Evolutionary conservation across 768 basidiomycete genomes (phyloP).

Genomic region (Mycena vitilis): DNA sequence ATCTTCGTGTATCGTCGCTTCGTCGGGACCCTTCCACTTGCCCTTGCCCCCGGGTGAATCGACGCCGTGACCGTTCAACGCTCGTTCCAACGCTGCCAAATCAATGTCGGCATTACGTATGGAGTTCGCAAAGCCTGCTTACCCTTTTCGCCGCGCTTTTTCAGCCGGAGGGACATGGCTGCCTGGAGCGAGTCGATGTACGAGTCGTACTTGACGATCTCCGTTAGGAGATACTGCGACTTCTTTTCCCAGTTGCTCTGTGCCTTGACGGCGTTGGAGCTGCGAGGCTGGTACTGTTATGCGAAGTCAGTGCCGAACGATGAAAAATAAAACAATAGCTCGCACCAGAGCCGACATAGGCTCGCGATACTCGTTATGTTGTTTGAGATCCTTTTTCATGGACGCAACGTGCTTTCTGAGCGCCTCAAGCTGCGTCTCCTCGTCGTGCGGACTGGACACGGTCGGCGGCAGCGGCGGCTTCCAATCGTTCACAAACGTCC

Average conservation of each 20-base stretch:
- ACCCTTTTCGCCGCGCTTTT: slow-evolving; percentile 91
- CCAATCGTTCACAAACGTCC: slow-evolving; percentile 91
- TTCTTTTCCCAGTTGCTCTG: slow-evolving; percentile 93
- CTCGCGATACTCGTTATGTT: slow-evolving; percentile 85
- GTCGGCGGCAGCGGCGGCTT: slow-evolving; percentile 89
- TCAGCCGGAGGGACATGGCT: slow-evolving; percentile 87
- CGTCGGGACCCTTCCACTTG: slow-evolving; percentile 53
- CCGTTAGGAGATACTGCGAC: slow-evolving; percentile 87
- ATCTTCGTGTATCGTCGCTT: slow-evolving; percentile 61
- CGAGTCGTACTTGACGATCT: slow-evolving; percentile 95
- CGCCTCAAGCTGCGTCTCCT: slow-evolving; percentile 93
- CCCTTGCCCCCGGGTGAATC: slow-evolving; percentile 45
- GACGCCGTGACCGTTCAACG: slow-evolving; percentile 52
- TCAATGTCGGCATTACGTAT: neutral
- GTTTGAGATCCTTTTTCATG: slow-evolving; percentile 82
- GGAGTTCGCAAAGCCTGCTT: slow-evolving; percentile 10
- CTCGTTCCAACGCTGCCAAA: slow-evolving; percentile 65
- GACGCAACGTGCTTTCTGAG: slow-evolving; percentile 82
- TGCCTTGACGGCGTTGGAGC: slow-evolving; percentile 80
- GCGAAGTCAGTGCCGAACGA: neutral
- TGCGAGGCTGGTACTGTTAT: slow-evolving; percentile 80
- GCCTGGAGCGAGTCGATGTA: slow-evolving; percentile 91
- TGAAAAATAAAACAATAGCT: slow-evolving; percentile 7
- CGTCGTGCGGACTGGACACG: slow-evolving; percentile 87
- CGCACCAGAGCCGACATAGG: slow-evolving; percentile 85